These are phyloP conservation scores for Dioscorea alata DNA, from an alignment of 106 monocot genomes.

Conservation along the genomic window DNA sequence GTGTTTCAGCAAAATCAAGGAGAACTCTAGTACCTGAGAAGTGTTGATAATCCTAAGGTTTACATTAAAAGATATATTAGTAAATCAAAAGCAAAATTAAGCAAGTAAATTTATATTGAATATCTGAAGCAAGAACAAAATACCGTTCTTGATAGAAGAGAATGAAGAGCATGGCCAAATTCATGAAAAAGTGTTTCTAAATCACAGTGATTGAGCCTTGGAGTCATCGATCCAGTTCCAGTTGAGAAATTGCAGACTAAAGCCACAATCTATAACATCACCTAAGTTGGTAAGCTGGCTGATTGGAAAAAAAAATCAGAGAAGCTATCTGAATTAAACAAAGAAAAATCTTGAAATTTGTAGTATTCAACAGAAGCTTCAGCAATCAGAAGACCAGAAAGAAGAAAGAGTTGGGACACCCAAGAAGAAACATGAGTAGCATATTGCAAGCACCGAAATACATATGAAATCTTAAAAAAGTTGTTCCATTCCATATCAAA, in stretches of 20 bases:
- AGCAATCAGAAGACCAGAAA: too few species aligned
- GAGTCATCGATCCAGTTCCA: constrained; percentile 37
- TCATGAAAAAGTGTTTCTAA: constrained; percentile 98
- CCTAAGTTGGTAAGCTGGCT: background rate
- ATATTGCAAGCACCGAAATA: too few species aligned
- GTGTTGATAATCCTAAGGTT: constrained; percentile 86
- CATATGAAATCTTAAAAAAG: too few species aligned
- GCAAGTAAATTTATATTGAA: background rate
- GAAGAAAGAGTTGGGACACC: too few species aligned
- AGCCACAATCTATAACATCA: constrained; percentile 55
- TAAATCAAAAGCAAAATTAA: background rate
- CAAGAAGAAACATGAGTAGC: too few species aligned
- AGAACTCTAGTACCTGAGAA: constrained; percentile 94
- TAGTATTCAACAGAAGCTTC: too few species aligned
- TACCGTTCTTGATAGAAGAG: constrained; percentile 99
- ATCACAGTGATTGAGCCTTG: constrained; percentile 81
- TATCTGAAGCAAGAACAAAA: background rate
- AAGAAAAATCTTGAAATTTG: too few species aligned
- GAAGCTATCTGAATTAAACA: too few species aligned
- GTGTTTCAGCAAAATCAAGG: constrained; percentile 92
- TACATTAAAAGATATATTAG: constrained; percentile 5
- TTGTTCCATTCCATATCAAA: too few species aligned
- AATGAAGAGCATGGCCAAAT: constrained; percentile 99
- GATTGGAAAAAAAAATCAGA: background rate
- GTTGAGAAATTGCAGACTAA: constrained; percentile 80